These are phyloP conservation scores for Bombardia bombarda DNA, from an alignment of 495 filamentous ascomycete genomes.

Conservation along the genomic window DNA sequence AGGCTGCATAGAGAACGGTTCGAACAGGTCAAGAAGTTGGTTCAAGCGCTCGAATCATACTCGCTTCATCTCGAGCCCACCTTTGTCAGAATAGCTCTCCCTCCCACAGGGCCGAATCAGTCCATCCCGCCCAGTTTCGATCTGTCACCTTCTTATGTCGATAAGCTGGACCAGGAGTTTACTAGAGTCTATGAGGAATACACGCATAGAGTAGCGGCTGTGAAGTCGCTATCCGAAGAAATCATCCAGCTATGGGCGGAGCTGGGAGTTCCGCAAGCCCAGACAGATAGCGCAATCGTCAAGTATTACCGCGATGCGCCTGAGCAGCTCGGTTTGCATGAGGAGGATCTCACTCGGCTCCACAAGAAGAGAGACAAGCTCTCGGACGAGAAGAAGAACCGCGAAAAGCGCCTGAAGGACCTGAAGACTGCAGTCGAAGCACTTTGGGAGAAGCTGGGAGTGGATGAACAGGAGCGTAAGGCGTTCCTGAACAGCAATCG, in stretches of 20 bases:
- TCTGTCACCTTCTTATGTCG: conserved; percentile 80
- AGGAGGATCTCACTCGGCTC: conserved; percentile 70
- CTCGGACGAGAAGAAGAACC: conserved; percentile 82
- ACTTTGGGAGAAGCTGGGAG: conserved; percentile 81
- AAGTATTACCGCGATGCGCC: conserved; percentile 82
- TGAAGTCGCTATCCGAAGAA: conserved; percentile 68
- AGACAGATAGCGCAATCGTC: conserved; percentile 81
- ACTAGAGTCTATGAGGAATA: conserved; percentile 94
- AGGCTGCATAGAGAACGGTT: conserved; percentile 82
- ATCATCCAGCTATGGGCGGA: conserved; percentile 95
- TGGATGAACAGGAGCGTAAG: conserved; percentile 76
- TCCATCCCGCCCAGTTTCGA: conserved; percentile 77
- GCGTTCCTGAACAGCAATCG: conserved; percentile 61
- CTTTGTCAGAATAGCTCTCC: conserved; percentile 73
- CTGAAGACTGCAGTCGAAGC: conserved; percentile 64
- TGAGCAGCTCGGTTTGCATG: conserved; percentile 86
- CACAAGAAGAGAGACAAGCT: conserved; percentile 71
- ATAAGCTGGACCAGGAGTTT: conserved; percentile 81
- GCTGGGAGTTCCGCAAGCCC: conserved; percentile 82
- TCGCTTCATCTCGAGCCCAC: conserved; percentile 85
- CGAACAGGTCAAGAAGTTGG: conserved; percentile 91
- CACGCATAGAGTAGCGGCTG: conserved; percentile 63
- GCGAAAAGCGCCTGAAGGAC: conserved; percentile 76
- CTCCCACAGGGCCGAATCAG: conserved; percentile 67
- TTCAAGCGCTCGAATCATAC: conserved; percentile 87